These are phyloP conservation scores for Gossypium stocksii DNA, from an alignment of 345 rosid genomes.

Conservation along the genomic window DNA sequence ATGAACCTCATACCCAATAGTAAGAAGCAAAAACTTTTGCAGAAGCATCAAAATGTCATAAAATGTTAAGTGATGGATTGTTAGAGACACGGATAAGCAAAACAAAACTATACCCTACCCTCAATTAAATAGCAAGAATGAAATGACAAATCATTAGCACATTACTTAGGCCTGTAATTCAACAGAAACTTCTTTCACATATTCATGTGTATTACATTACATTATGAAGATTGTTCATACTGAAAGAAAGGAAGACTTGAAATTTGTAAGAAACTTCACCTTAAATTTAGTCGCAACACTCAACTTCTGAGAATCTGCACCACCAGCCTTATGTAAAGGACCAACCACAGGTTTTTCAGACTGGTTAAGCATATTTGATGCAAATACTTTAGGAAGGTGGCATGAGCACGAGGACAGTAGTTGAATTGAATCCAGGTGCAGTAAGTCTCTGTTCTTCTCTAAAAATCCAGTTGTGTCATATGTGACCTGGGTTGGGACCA, in stretches of 20 bases:
- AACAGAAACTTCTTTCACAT: constrained; percentile 6
- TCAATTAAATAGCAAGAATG: not conserved
- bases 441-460: constrained; percentile 93
- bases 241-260: not conserved
- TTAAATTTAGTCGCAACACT: constrained; percentile 93
- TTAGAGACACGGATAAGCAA: not conserved
- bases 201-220: not conserved
- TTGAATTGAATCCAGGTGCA: constrained; percentile 88
- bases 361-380: constrained; percentile 77
- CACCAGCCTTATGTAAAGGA: constrained; percentile 86
- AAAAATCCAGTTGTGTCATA: constrained; percentile 93
- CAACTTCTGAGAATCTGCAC: constrained; percentile 92
- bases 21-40: not conserved
- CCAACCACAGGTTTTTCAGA: constrained; percentile 74
- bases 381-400: constrained; percentile 86
- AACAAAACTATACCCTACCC: not conserved
- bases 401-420: constrained; percentile 87
- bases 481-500: constrained; percentile 55
- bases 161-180: not conserved
- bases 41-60: not conserved
- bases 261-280: constrained; percentile 38
- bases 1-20: not conserved
- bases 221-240: not conserved
- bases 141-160: not conserved
- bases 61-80: not conserved